Percentiles rank a stretch among this genome's conserved stretches.
Evolutionary conservation across 257 asterid genomes (phyloP).

Genomic region (Nemophila menziesii): DNA sequence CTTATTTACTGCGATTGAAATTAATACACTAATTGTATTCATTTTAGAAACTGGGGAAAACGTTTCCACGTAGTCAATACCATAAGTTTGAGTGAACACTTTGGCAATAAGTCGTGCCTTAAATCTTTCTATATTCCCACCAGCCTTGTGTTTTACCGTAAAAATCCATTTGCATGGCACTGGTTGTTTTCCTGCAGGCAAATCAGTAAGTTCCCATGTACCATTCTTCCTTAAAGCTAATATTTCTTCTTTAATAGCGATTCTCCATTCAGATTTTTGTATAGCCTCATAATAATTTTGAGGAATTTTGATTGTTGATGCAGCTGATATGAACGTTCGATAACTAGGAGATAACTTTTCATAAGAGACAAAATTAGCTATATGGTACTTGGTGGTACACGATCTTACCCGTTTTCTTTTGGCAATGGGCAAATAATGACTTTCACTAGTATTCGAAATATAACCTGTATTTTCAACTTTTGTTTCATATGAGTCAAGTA

Average conservation of each 20-base stretch:
- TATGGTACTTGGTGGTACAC: not conserved
- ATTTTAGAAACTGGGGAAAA: slow-evolving; percentile 1
- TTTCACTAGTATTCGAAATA: no score
- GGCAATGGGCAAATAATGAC: not conserved
- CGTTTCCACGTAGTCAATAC: not conserved
- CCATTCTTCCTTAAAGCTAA: slow-evolving; percentile 2
- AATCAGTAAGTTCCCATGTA: not conserved
- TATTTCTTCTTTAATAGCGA: not conserved
- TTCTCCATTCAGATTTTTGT: not conserved
- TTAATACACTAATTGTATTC: not conserved
- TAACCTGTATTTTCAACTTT: no score
- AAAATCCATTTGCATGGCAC: not conserved
- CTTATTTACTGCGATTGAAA: not conserved
- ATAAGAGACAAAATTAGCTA: not conserved
- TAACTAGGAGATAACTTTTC: not conserved
- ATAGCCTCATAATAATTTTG: not conserved
- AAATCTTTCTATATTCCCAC: not conserved
- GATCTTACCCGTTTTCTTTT: not conserved
- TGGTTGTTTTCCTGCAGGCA: not conserved
- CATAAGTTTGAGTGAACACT: not conserved
- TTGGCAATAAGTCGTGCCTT: not conserved
- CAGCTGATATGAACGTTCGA: not conserved
- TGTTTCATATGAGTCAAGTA: no score
- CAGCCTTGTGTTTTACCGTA: not conserved
- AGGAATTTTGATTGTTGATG: not conserved